A percentile compares a stretch with the other conserved stretches of the same genome.
Conservation (phyloP, 202 grass and related monocot species). For the Brachypodium distachyon region DNA sequence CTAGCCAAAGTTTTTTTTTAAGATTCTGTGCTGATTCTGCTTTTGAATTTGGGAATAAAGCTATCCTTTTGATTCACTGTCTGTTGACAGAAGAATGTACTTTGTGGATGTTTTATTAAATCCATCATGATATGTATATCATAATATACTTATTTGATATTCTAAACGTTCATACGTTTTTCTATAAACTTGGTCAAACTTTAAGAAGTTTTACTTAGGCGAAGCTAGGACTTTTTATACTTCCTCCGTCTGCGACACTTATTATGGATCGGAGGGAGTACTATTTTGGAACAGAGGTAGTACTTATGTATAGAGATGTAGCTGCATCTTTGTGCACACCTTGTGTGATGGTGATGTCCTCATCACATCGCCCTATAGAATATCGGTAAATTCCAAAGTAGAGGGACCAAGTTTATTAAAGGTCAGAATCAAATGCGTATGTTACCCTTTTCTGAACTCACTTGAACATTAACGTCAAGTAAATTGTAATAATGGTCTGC, state of each 20-base stretch:
- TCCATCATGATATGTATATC: background rate
- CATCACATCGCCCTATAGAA: background rate
- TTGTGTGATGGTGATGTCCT: background rate
- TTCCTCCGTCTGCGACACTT: too few species aligned
- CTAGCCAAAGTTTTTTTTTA: background rate
- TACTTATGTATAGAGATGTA: too few species aligned
- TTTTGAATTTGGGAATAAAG: background rate
- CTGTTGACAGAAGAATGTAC: background rate
- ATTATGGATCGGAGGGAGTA: background rate
- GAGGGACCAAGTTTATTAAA: background rate
- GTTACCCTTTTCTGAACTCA: background rate
- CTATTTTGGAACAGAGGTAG: background rate
- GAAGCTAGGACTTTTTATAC: too few species aligned
- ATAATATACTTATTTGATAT: background rate
- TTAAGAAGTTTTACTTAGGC: too few species aligned
- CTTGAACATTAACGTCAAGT: background rate
- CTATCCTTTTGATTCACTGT: background rate
- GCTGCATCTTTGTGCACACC: background rate
- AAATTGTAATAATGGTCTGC: background rate
- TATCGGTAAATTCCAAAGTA: background rate
- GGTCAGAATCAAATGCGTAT: background rate
- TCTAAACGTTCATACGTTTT: background rate
- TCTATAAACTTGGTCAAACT: too few species aligned
- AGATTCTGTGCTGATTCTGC: background rate
- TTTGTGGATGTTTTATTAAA: background rate